phyloP scores from a whole-genome alignment of 257 asterid species.

The Catharanthus roseus region DNA sequence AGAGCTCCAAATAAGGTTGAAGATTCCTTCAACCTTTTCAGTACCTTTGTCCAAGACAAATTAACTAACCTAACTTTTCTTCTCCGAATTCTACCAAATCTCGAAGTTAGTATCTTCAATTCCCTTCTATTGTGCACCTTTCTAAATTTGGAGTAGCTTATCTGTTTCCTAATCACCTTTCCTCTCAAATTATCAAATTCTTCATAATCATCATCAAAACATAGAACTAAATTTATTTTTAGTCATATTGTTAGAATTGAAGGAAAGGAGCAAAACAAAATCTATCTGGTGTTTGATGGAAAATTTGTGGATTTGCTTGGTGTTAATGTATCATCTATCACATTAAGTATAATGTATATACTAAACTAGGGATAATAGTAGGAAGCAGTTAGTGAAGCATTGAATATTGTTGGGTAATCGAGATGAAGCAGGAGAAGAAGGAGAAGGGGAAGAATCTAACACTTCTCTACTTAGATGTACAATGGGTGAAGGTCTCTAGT shows the following conservation, averaged over 20 bases:
- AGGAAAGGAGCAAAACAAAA: background rate
- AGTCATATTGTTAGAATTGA: background rate
- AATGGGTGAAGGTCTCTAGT: too few species aligned
- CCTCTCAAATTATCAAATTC: slow-evolving; percentile 18
- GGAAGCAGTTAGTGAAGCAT: slow-evolving; percentile 1
- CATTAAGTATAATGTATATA: too few species aligned
- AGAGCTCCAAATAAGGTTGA: slow-evolving; percentile 73
- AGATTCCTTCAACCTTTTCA: slow-evolving; percentile 65
- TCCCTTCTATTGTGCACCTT: slow-evolving; percentile 33
- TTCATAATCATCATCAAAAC: slow-evolving; percentile 28
- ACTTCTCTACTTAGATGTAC: too few species aligned
- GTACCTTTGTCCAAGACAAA: slow-evolving; percentile 45
- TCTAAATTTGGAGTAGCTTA: slow-evolving; percentile 25
- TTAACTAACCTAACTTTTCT: slow-evolving; percentile 40
- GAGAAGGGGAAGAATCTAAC: too few species aligned
- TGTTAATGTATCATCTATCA: too few species aligned
- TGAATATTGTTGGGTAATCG: background rate
- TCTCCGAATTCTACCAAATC: slow-evolving; percentile 33
- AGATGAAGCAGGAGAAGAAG: too few species aligned
- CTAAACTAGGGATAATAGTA: background rate
- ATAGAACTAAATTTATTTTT: slow-evolving; percentile 7
- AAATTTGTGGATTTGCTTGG: background rate
- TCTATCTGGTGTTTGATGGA: too few species aligned
- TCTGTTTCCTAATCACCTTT: slow-evolving; percentile 32
- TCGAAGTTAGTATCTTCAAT: slow-evolving; percentile 46